These are phyloP conservation scores for Ceratocystis cacaofunesta DNA, from an alignment of 2,329 filamentous ascomycete genomes.

Conservation along the genomic window DNA sequence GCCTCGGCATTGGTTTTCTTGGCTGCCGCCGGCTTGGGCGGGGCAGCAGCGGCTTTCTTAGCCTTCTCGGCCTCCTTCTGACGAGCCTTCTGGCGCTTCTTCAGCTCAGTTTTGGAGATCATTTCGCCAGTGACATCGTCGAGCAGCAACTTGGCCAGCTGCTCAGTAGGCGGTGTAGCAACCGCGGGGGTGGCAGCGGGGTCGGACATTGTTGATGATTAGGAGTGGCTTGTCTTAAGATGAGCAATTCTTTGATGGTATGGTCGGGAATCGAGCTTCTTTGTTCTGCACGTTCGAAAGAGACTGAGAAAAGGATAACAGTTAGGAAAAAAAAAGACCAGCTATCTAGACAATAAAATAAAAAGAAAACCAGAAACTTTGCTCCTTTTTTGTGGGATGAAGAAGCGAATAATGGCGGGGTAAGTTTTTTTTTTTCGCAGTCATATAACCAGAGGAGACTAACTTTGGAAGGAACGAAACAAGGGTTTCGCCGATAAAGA, in stretches of 20 bases:
- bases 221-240: background rate
- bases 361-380: conserved; percentile 5
- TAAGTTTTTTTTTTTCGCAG: conserved; percentile 14
- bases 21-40: conserved; percentile 43
- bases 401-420: conserved; percentile 13
- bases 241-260: no score
- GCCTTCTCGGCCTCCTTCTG: conserved; percentile 79
- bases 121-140: conserved; percentile 89
- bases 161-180: conserved; percentile 31
- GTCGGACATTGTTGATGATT: conserved; percentile 23
- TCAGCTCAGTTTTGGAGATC: conserved; percentile 73
- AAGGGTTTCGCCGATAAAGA: background rate
- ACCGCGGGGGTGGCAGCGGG: conserved; percentile 22
- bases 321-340: no score
- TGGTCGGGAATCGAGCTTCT: no score
- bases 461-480: conserved; percentile 3
- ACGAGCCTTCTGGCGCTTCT: conserved; percentile 88
- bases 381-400: conserved; percentile 12
- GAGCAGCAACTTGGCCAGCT: conserved; percentile 59
- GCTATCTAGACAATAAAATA: background rate
- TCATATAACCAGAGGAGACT: conserved; percentile 8
- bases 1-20: conserved; percentile 65
- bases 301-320: no score
- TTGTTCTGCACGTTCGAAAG: no score
- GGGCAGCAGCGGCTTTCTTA: conserved; percentile 58